Base-by-base conservation (phyloP, 306 rosid genomes). In the Cicer bijugum region DNA sequence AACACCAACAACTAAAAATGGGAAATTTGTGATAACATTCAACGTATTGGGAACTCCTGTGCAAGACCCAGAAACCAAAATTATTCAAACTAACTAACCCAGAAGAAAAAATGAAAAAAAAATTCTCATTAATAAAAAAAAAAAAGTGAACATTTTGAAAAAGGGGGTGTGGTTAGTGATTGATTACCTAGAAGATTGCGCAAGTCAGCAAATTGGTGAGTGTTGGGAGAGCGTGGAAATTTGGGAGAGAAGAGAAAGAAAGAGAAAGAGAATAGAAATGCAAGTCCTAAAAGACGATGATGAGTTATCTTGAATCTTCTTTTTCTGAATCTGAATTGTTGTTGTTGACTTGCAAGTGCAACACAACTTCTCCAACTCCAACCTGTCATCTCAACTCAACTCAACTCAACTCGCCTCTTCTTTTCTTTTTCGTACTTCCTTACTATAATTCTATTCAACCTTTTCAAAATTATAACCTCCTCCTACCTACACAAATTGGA, bases 11-110 rank as follows among this genome's bases (percentile, higher is more conserved):
- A 86, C 85, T 80, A 89, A 80, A 74, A 87, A 89, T 2, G 90
- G 96, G 70, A 89, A 89, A 87, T 77, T 89, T 23, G 96, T 84
- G 61, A 87, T 72, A 80, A 89, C 90, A 45, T 89, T 89, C 85
- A 89, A 65, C 7, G 96, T 86, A 69, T 83, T 89, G 35, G 96
- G 96, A 6, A 89, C 87, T 45, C 92, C 92, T 87, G 86, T 1
- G 62, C 66, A 67, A 61, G 3, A 81, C 84, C 86, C 86, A 85
- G 75, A 65, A 45, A 44, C 48, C 58, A 52, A 43, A 78, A 78
- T 69, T 45, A 56, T 8, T 20, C 39, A 50, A 75, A 64, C 11
- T 5, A 38, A 73, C 5, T 63, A 50, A 71, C 23, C 42, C 37
- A 42, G 17, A 81, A 82, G 4, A 48, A 69, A 69, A 69, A 40